These are phyloP conservation scores for Magnusiomyces suaveolens DNA, from an alignment of 1,139 yeast genomes.

Conservation along the genomic window DNA sequence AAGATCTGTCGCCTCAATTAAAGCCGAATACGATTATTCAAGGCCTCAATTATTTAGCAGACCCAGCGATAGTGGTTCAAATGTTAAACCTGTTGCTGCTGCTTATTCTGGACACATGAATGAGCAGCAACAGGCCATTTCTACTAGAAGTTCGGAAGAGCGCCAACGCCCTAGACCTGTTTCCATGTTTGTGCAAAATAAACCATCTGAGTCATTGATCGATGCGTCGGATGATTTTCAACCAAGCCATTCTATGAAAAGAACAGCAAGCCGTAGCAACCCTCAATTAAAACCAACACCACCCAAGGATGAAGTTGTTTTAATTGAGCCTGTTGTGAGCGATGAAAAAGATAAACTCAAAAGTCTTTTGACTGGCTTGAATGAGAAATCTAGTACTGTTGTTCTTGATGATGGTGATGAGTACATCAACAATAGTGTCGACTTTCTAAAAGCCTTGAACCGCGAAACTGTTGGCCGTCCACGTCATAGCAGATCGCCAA, in stretches of 20 bases:
- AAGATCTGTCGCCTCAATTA: conserved; percentile 2
- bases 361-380: conserved; percentile 32
- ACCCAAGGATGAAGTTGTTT: not conserved
- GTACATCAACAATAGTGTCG: conserved; percentile 42
- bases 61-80: not conserved
- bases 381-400: conserved; percentile 29
- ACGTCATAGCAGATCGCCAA: conserved; percentile 9
- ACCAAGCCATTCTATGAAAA: not conserved
- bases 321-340: conserved; percentile 14
- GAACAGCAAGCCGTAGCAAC: conserved; percentile 2
- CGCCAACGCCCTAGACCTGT: conserved; percentile 11
- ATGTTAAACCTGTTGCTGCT: not conserved
- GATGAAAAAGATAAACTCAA: conserved; percentile 28
- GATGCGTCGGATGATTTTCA: conserved; percentile 5
- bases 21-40: not conserved
- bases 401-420: conserved; percentile 21
- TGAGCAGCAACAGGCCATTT: not conserved
- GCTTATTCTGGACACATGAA: not conserved
- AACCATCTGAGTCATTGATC: conserved; percentile 6
- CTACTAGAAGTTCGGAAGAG: conserved; percentile 1
- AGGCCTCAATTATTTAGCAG: not conserved
- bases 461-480: conserved; percentile 33
- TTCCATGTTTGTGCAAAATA: conserved; percentile 8
- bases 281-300: conserved; percentile 13
- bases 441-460: conserved; percentile 49